These are phyloP conservation scores for Fusarium dimerum DNA, from an alignment of 2,329 filamentous ascomycete species.

Conservation along the genomic window DNA sequence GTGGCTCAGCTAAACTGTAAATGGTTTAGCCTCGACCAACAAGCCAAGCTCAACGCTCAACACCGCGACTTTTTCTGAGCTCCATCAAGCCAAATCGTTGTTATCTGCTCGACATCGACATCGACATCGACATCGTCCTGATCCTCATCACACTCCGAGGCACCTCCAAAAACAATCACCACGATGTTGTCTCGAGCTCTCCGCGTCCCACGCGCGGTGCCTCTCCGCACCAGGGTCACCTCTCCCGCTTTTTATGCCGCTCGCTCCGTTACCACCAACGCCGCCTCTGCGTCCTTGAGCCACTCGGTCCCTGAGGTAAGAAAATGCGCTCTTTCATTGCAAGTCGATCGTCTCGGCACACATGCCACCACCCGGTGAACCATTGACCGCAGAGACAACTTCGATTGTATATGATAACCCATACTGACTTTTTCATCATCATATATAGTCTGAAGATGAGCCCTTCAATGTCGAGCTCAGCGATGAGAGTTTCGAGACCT, in stretches of 20 bases:
- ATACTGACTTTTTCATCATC: slow-evolving; percentile 19
- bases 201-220: slow-evolving; percentile 60
- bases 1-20: slow-evolving; percentile 6
- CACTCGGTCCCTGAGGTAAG: slow-evolving; percentile 61
- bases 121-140: slow-evolving; percentile 30
- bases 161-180: slow-evolving; percentile 26
- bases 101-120: slow-evolving; percentile 31
- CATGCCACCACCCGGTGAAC: neutral
- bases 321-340: slow-evolving; percentile 27
- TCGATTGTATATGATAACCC: neutral
- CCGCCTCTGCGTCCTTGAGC: slow-evolving; percentile 86
- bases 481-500: slow-evolving; percentile 99
- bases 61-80: slow-evolving; percentile 48
- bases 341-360: slow-evolving; percentile 6
- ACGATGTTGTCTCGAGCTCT: slow-evolving; percentile 73
- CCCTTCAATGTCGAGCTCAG: slow-evolving; percentile 89
- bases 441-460: slow-evolving; percentile 83
- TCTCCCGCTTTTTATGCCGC: slow-evolving; percentile 51
- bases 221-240: slow-evolving; percentile 54
- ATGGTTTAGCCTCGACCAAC: slow-evolving; percentile 40
- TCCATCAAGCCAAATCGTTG: slow-evolving; percentile 35
- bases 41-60: slow-evolving; percentile 44
- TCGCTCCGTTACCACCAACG: slow-evolving; percentile 90
- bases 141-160: slow-evolving; percentile 35
- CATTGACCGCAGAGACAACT: too few relatives aligned